Base-by-base conservation (phyloP, 805 yeast genomes). In the Candida pseudoglaebosa region DNA sequence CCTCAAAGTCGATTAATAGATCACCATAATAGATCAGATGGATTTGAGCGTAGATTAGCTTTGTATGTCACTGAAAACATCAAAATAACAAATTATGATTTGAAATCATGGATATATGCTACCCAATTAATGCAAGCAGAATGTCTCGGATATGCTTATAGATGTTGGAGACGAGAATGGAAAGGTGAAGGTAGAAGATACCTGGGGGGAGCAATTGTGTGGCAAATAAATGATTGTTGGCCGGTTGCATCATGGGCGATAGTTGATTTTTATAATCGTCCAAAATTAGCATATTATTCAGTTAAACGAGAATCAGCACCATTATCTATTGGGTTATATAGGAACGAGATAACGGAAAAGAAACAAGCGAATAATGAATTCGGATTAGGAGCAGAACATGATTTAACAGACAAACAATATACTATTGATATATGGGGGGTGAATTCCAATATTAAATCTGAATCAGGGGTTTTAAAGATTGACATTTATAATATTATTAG, bases 161-260 rank as follows among this genome's bases (percentile, higher is more conserved):
- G 67, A 39, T 61, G 65, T 40, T 73, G 77, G 71, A 59, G 77
- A 53, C 46, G 76, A 15, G 52, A 65, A 38, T 75, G 79, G 80
- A 54, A 57, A 20, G 56, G 53, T 4, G 52, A 51, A 4, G 61
- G 61, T 2, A 46, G 56, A 26, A 58, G 71, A 30, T 56, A 60
- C 28, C 50, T 52, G 29, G 71, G 74, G 12, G 80, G 79, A 3
- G 67, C 73, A 3, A 50, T 75, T 28, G 77, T 75, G 5, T 75
- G 80, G 80, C 80, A 75, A 52, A 49, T 71, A 18, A 72, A 75
- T 43, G 79, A 75, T 48, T 71, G 76, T 41, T 73, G 77, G 73
- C 79, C 79, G 1, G 71, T 62, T 2, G 63, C 77, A 1, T 60
- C 70, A n/a, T 75, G 80, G 79, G 56, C 78, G 1, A 52, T 73